phyloP scores from a whole-genome alignment of 352 stramenopile genomes.

The Phytophthora citricola region DNA sequence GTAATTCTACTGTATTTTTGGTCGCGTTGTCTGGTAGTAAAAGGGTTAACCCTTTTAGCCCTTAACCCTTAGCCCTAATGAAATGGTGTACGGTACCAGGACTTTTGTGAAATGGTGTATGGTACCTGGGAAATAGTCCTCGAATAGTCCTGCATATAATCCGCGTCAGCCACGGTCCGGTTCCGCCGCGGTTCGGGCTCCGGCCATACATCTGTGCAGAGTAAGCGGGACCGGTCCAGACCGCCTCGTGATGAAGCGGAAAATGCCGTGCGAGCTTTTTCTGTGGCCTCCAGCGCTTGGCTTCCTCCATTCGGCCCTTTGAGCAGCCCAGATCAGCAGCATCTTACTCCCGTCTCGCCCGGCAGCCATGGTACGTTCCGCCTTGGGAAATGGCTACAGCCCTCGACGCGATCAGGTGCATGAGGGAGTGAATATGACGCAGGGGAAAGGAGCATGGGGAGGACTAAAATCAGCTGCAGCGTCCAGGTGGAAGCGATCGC shows the following conservation, averaged over 20 bases:
- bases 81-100: too few relatives aligned
- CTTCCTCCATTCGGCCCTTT: constrained; percentile 45
- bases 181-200: constrained; percentile 6
- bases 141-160: too few relatives aligned
- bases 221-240: constrained; percentile 24
- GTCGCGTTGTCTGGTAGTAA: too few relatives aligned
- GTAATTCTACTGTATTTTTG: too few relatives aligned
- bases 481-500: constrained; percentile 20
- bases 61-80: too few relatives aligned
- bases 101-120: too few relatives aligned
- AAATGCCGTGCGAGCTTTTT: constrained; percentile 28
- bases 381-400: constrained; percentile 8
- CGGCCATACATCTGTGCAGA: constrained; percentile 5
- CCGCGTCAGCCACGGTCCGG: constrained; percentile 6
- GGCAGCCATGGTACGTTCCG: constrained; percentile 53
- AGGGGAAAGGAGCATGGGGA: neutral
- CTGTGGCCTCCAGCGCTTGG: constrained; percentile 43
- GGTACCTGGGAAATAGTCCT: too few relatives aligned
- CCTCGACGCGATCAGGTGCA: neutral
- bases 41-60: too few relatives aligned
- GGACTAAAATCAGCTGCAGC: constrained; percentile 9
- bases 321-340: constrained; percentile 48
- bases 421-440: neutral
- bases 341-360: constrained; percentile 45
- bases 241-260: constrained; percentile 12